phyloP scores from a whole-genome alignment of 108 stramenopile genomes.

The Nitzschia sp. region DNA sequence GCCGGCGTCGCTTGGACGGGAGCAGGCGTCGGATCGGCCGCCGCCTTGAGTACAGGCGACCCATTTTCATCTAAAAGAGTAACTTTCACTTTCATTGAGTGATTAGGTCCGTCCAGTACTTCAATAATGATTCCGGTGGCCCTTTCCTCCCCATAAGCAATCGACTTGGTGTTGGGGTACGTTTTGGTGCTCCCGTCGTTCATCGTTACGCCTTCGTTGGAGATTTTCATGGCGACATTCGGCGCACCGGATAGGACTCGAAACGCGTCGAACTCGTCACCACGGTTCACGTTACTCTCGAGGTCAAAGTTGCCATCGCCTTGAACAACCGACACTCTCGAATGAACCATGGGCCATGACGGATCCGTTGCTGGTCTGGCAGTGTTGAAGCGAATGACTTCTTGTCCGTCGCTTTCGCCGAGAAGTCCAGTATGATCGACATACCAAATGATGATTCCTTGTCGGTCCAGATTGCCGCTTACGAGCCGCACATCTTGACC shows the following conservation, averaged over 20 bases:
- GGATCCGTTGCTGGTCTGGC: constrained; percentile 43
- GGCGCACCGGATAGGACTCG: not conserved
- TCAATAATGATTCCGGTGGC: constrained; percentile 47
- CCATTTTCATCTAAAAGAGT: constrained; percentile 23
- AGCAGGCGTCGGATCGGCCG: not conserved
- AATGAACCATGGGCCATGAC: constrained; percentile 61
- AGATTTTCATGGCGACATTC: constrained; percentile 17
- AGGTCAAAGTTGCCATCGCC: constrained; percentile 70
- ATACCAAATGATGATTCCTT: constrained; percentile 69
- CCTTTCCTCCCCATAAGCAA: constrained; percentile 40
- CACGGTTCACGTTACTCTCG: constrained; percentile 53
- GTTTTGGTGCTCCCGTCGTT: constrained; percentile 20
- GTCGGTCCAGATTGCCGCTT: constrained; percentile 21
- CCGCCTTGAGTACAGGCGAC: not conserved
- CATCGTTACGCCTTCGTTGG: constrained; percentile 25
- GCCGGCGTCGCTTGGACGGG: not conserved
- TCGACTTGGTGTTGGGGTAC: constrained; percentile 52
- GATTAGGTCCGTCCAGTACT: not conserved
- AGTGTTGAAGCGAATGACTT: constrained; percentile 4
- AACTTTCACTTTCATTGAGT: constrained; percentile 18
- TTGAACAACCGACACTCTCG: constrained; percentile 55
- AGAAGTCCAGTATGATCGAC: constrained; percentile 49
- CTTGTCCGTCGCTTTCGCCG: constrained; percentile 12
- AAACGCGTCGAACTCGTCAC: constrained; percentile 55
- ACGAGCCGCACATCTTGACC: constrained; percentile 50